Base-by-base conservation (phyloP, 2,329 filamentous ascomycete genomes). In the Fusarium pseudograminearum region DNA sequence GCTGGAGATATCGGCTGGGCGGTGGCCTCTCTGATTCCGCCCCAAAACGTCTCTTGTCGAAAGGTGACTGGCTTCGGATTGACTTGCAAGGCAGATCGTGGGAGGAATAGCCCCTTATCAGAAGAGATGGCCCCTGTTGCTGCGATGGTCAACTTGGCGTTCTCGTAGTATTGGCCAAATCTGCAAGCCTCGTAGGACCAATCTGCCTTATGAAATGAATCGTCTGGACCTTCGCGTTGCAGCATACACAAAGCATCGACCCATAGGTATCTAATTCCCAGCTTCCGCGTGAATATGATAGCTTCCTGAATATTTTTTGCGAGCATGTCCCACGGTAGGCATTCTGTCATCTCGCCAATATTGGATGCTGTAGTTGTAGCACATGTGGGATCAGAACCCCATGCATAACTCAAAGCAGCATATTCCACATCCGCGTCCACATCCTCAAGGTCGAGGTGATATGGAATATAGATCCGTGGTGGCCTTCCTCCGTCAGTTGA, bases 161-260 rank as follows among this genome's bases (percentile, higher is more conserved):
- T 61, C 24, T 48, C 28, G 8, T 63, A 61, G 15, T 61, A 55
- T 10, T 54, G n/a, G 10, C 60, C 57, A 5, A 62, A 61, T n/a
- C 47, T 47, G 3, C 24, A 41, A 4, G 60, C 57, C 11, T 61
- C 60, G 4, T 47, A 28, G 3, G 57, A 40, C 57, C 47, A 62
- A n/a, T 61, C 57, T 9, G 24, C 24, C 24, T 20, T 46, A 6
- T 55, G 47, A 7, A 5, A 10, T 4, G 10, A 0, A 20, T 62
- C 47, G n/a, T 55, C 34, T 5, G 28, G 30, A 2, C 57, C 41
- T 30, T 36, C 33, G 5, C 30, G 55, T 33, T 62, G 57, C 5
- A 62, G 28, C 22, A 61, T 61, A n/a, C 60, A 61, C 0, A 62
- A 20, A 18, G 41, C 57, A 47, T 55, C 47, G 2, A 62, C 47